Evolutionary conservation across 208 protist genomes (phyloP).

Genomic region (Crithidia thermophila): DNA sequence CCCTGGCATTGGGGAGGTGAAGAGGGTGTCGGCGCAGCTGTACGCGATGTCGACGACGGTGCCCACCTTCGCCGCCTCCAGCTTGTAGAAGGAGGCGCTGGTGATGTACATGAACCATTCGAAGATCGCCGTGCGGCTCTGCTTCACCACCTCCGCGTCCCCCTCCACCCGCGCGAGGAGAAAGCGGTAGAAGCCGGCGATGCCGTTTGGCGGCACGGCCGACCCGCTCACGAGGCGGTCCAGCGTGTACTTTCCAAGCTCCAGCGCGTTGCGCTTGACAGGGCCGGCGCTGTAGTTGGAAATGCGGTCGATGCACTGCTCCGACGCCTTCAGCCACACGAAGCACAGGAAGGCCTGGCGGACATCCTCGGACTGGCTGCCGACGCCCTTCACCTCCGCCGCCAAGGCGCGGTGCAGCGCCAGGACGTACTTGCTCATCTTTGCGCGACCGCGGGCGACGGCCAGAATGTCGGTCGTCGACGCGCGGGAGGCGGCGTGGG

Average conservation of each 20-base stretch:
- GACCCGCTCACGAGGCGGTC: conserved; percentile 61
- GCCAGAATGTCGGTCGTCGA: conserved; percentile 27
- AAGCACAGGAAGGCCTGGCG: conserved; percentile 51
- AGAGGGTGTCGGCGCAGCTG: conserved; percentile 40
- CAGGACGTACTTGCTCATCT: conserved; percentile 55
- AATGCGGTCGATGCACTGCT: conserved; percentile 32
- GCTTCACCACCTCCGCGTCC: conserved; percentile 32
- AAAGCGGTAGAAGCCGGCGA: conserved; percentile 47
- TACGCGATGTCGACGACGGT: conserved; percentile 50
- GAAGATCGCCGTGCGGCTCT: conserved; percentile 44
- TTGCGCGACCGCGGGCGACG: conserved; percentile 22
- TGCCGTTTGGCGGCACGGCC: conserved; percentile 41
- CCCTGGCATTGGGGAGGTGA: conserved; percentile 49
- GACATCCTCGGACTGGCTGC: conserved; percentile 40
- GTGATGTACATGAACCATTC: conserved; percentile 74
- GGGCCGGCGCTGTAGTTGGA: conserved; percentile 9
- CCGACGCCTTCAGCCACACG: conserved; percentile 62
- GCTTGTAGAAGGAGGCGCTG: conserved; percentile 38
- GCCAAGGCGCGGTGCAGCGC: conserved; percentile 58
- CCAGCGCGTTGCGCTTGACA: conserved; percentile 49
- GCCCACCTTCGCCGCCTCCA: conserved; percentile 34
- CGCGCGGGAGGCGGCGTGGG: conserved; percentile 36
- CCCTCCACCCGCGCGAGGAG: conserved; percentile 34
- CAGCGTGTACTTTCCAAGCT: conserved; percentile 57
- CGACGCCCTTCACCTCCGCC: conserved; percentile 37